Base-by-base conservation (phyloP, 2,329 filamentous ascomycete genomes). In the Magnaporthiopsis incrustans region DNA sequence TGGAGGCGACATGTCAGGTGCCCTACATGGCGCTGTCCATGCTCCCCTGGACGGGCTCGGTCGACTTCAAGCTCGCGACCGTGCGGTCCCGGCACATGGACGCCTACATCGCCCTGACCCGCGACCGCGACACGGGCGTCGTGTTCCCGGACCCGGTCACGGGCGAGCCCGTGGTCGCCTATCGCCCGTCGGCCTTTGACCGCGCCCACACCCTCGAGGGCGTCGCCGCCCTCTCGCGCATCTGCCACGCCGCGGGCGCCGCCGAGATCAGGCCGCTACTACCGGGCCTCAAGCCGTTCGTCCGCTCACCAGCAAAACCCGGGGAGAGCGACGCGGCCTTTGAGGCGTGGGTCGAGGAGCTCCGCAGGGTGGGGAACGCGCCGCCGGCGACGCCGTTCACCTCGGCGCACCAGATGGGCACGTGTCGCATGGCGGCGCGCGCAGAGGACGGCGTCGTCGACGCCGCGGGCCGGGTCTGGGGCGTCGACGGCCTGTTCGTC, bases 321-420 rank as follows among this genome's bases (percentile, higher is more conserved):
- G 57, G 8, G 18, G 27, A 59, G 15, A 30, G 82, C 53, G 85
- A 90, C 68, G 74, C 81, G 1, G 75, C 72, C 1, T 91, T 92
- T 74, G 77, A 78, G 35, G 76, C 78, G 10, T 92, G 89, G 89
- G 75, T 90, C 2, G 72, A 73, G 7, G 72, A 77, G 62, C 66
- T 88, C 15, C 74, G 81, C 64, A 71, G 71, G 50, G 76, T 84
- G 26, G 80, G 82, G 56, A 82, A 81, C 61, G 77, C 75, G 65
- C 78, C 80, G 25, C 83, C 84, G 0, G 77, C 80, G 35, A 78
- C 80, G 27, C 73, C 77, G n/a, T 90, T 85, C 70, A 76, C 80
- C 35, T 89, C 86, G n/a, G 90, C 90, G 25, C 90, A 94, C 74
- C 90, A 93, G 77, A 93, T 93, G 90, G 88, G 89, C 27, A 85